A percentile compares a stretch with the other conserved stretches of the same genome.
These are phyloP conservation scores for Pestalotiopsis sp. DNA, from an alignment of 2,329 filamentous ascomycete genomes.

Conservation along the genomic window DNA sequence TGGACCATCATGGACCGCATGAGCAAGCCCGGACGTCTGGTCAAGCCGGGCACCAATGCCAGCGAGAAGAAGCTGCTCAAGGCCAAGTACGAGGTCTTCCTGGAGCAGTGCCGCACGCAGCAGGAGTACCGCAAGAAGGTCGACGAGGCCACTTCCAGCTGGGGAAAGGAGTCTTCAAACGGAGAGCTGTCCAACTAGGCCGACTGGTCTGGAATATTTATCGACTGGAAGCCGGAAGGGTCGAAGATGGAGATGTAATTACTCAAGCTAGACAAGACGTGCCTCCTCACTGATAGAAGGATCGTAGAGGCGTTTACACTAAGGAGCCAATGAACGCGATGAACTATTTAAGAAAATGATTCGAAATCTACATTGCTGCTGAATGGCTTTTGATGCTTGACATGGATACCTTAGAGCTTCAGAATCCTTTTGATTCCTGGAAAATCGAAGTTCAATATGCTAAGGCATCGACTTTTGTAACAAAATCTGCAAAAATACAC, in stretches of 20 bases:
- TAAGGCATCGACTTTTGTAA: too few relatives aligned
- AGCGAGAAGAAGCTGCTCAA: conserved; percentile 79
- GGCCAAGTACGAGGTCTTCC: conserved; percentile 93
- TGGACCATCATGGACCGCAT: conserved; percentile 98
- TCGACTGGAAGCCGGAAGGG: neutral
- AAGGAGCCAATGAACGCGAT: too few relatives aligned
- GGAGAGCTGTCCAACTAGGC: conserved; percentile 3
- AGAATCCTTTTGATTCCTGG: too few relatives aligned
- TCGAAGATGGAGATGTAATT: neutral
- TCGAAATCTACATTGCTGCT: too few relatives aligned
- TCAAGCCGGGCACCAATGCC: conserved; percentile 72
- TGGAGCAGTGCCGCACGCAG: conserved; percentile 89
- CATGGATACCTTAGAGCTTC: too few relatives aligned
- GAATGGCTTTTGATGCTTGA: too few relatives aligned
- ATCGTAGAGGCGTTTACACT: too few relatives aligned
- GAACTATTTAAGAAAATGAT: too few relatives aligned
- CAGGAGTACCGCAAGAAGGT: conserved; percentile 79
- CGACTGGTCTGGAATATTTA: neutral
- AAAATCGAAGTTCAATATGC: too few relatives aligned
- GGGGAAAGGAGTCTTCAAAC: conserved; percentile 24
- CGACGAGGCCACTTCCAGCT: conserved; percentile 60
- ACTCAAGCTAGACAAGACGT: neutral
- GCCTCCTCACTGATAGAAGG: neutral
- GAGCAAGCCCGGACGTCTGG: conserved; percentile 88
- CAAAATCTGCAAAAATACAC: too few relatives aligned